phyloP scores from a whole-genome alignment of 768 basidiomycete species.

The Obba rivulosa region DNA sequence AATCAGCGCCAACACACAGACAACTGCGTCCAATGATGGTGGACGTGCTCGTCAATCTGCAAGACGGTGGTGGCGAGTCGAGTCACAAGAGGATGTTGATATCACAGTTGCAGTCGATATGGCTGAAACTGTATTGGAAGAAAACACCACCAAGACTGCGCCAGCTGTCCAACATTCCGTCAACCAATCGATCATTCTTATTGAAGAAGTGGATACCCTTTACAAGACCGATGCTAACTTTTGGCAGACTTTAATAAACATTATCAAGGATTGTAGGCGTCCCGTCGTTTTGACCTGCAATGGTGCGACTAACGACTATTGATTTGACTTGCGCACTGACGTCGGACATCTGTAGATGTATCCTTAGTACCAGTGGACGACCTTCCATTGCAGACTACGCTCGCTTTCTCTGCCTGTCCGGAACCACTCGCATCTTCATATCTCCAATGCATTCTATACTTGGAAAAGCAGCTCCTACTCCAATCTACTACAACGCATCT shows the following conservation, averaged over 20 bases:
- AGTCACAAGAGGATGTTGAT: conserved; percentile 18
- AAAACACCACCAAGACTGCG: not conserved
- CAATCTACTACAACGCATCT: not conserved
- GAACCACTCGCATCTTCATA: conserved; percentile 16
- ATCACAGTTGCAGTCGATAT: not conserved
- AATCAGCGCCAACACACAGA: not conserved
- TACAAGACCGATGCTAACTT: conserved; percentile 84
- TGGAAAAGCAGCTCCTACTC: not conserved
- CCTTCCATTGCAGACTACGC: conserved; percentile 71
- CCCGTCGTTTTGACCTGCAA: conserved; percentile 96
- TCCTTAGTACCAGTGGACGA: conserved; percentile 64
- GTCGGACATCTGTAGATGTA: conserved; percentile 43
- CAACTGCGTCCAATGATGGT: too few species aligned
- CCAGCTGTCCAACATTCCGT: conserved; percentile 23
- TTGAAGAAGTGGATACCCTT: conserved; percentile 95
- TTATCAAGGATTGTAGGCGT: conserved; percentile 79
- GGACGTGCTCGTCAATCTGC: not conserved
- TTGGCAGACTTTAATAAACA: conserved; percentile 74
- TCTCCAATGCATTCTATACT: conserved; percentile 11
- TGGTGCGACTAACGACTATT: conserved; percentile 45
- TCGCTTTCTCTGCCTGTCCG: conserved; percentile 48
- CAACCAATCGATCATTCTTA: conserved; percentile 81
- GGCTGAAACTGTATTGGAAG: not conserved
- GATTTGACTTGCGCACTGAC: conserved; percentile 6
- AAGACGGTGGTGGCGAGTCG: conserved; percentile 4